phyloP scores from a whole-genome alignment of 805 yeast species.

The Candida hungchunana region DNA sequence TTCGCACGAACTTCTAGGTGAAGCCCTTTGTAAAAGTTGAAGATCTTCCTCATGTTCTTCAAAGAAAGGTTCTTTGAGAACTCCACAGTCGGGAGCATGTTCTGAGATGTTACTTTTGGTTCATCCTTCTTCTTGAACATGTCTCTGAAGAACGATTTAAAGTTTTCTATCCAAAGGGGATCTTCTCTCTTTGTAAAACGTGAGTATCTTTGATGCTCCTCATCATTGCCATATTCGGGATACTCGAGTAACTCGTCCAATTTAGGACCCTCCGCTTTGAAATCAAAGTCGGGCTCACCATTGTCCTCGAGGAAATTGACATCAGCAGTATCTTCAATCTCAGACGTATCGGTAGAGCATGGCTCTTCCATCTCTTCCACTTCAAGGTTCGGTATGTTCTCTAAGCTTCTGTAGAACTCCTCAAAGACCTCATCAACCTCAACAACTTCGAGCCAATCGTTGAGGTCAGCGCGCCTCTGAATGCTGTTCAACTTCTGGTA shows the following conservation, averaged over 20 bases:
- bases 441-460: slow-evolving; percentile 6
- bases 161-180: slow-evolving; percentile 20
- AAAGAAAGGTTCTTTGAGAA: slow-evolving; percentile 24
- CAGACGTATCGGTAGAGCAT: too few species aligned
- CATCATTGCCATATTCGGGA: too few species aligned
- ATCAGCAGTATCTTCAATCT: background rate
- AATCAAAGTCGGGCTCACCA: background rate
- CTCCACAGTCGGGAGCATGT: slow-evolving; percentile 21
- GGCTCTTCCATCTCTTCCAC: too few species aligned
- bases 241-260: too few species aligned
- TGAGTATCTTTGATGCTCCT: too few species aligned
- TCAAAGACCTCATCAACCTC: slow-evolving; percentile 18
- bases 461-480: slow-evolving; percentile 7
- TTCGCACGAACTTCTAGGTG: slow-evolving; percentile 52
- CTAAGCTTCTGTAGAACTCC: slow-evolving; percentile 21
- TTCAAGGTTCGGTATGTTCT: slow-evolving; percentile 11
- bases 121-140: slow-evolving; percentile 26
- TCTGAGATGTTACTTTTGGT: slow-evolving; percentile 11
- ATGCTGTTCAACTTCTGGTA: slow-evolving; percentile 21
- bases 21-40: slow-evolving; percentile 47
- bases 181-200: slow-evolving; percentile 11
- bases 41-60: slow-evolving; percentile 29
- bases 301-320: too few species aligned
- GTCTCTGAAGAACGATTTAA: slow-evolving; percentile 24
- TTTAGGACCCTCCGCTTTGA: background rate